Evolutionary conservation across 805 yeast species (phyloP).

Genomic region (Isabelozyma heimii): DNA sequence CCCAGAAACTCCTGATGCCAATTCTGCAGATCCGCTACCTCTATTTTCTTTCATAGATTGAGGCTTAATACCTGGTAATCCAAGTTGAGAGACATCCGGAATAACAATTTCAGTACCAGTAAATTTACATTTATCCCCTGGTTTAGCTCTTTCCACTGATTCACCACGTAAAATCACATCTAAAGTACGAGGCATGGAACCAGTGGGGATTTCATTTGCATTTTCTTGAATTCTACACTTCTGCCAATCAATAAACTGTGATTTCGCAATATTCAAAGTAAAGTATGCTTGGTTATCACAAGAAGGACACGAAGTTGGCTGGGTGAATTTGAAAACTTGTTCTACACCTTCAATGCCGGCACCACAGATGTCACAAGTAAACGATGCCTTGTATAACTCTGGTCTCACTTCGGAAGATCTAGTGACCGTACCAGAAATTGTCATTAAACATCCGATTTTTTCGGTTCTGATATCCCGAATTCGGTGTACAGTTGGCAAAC

Average conservation of each 20-base stretch:
- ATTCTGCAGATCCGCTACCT: conserved; percentile 62
- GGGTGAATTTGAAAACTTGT: conserved; percentile 89
- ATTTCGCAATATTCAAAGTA: conserved; percentile 79
- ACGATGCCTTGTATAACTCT: conserved; percentile 81
- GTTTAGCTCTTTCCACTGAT: conserved; percentile 91
- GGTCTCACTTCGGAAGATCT: conserved; percentile 96
- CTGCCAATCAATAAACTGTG: conserved; percentile 95
- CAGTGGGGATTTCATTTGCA: conserved; percentile 95
- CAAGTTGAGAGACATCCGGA: conserved; percentile 91
- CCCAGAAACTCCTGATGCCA: conserved; percentile 86
- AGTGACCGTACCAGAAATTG: conserved; percentile 92
- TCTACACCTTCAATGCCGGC: conserved; percentile 86
- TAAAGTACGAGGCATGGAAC: conserved; percentile 96
- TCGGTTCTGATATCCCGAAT: conserved; percentile 90
- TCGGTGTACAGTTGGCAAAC: conserved; percentile 76
- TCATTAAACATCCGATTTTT: conserved; percentile 77
- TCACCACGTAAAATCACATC: conserved; percentile 94
- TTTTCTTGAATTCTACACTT: conserved; percentile 93
- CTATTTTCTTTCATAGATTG: conserved; percentile 67
- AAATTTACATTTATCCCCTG: conserved; percentile 92
- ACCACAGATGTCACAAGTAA: conserved; percentile 85
- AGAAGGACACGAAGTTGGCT: conserved; percentile 88
- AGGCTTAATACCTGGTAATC: conserved; percentile 93
- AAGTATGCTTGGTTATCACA: conserved; percentile 86
- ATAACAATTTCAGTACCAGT: conserved; percentile 94